Base-by-base conservation (phyloP, 2,329 filamentous ascomycete species). In the Trichoderma oligosporum region DNA sequence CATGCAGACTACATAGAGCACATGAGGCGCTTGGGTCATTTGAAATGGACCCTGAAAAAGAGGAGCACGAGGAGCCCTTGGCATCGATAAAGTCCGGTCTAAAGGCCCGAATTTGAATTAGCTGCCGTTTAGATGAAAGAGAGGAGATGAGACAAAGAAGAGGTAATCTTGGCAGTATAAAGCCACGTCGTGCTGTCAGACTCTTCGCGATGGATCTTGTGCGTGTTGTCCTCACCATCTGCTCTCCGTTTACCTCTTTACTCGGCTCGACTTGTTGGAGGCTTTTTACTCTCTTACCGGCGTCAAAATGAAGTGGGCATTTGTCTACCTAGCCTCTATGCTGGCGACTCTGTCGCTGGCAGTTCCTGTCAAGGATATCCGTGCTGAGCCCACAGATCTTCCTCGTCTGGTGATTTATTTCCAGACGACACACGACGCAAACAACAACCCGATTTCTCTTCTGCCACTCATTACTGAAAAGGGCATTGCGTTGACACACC, bases 401-500 rank as follows among this genome's bases (percentile, higher is more conserved):
- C 76, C 69, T 58, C 74, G 77, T n/a, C 73, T 80, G 11, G 73
- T 79, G 29, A 66, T 78, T 52, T 79, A 80, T 61, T 78, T 78
- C 67, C 78, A 81, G 1, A 79, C 78, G 3, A 60, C 58, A 4
- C 78, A 80, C 48, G 72, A 76, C 58, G 61, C 61, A 4, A 59
- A 63, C 0, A 69, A 71, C 7, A 61, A 67, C 12, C 77, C 78
- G 35, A 74, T 82, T 58, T 80, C 79, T 2, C 73, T 82, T 61
- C 73, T 81, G 1, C 79, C 78, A 25, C 58, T 60, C 36, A 65
- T 81, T 48, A 71, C 70, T n/a, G 68, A 74, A 39, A 62, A 74
- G 1, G 65, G 68, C 18, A 73, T 79, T 27, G 72, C 75, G n/a
- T 70, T 80, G 16, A 94, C 91, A 0, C 91, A 96, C 72, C 78